A percentile compares a stretch with the other conserved stretches of the same genome.
These are phyloP conservation scores for Eucalyptus urophylla DNA, from an alignment of 345 rosid species.

Conservation along the genomic window DNA sequence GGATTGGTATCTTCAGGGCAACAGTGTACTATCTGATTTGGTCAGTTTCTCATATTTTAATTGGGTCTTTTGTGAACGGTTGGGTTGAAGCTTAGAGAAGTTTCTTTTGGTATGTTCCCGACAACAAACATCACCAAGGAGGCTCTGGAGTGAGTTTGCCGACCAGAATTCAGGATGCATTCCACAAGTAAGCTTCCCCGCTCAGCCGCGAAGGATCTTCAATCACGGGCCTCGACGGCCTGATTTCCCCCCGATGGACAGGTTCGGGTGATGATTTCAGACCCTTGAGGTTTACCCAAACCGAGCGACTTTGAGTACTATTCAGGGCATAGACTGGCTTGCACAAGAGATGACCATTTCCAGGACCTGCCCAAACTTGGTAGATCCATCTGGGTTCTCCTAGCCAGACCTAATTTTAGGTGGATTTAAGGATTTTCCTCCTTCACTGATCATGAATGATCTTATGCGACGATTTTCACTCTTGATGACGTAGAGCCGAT, in stretches of 20 bases:
- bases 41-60: neutral
- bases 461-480: neutral
- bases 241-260: neutral
- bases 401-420: neutral
- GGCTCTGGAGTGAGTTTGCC: neutral
- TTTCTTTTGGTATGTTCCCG: neutral
- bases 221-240: neutral
- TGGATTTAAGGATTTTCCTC: neutral
- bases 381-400: neutral
- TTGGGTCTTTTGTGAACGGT: neutral
- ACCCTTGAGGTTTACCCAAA: neutral
- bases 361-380: neutral
- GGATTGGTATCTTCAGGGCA: neutral
- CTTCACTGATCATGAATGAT: neutral
- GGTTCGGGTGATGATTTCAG: neutral
- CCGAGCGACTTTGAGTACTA: neutral
- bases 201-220: neutral
- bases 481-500: neutral
- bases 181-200: neutral
- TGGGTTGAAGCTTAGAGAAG: neutral
- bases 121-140: neutral
- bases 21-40: neutral
- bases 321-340: neutral
- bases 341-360: neutral
- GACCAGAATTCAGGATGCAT: neutral